A percentile compares a stretch with the other conserved stretches of the same genome.
phyloP scores from a whole-genome alignment of 2,329 filamentous ascomycete species.

The Arthrinium puccinioides region DNA sequence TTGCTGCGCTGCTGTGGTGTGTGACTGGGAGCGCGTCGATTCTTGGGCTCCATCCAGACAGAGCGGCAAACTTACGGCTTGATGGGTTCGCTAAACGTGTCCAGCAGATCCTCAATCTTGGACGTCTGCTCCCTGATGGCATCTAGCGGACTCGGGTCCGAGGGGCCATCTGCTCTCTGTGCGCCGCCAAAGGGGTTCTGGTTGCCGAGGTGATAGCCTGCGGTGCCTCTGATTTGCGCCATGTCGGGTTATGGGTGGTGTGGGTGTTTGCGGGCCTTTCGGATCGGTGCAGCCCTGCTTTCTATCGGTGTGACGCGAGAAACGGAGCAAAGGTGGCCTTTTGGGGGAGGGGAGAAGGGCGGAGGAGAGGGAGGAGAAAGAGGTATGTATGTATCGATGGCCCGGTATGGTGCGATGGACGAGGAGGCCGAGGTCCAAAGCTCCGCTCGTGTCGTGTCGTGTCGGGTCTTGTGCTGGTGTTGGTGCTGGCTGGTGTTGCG shows the following conservation, averaged over 20 bases:
- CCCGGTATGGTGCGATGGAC: not conserved
- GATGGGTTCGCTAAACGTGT: slow-evolving; percentile 79
- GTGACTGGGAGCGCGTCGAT: not conserved
- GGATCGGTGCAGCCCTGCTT: not conserved
- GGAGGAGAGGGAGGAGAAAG: not conserved
- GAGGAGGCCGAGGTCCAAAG: no score
- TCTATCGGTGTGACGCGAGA: not conserved
- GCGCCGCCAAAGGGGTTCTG: slow-evolving; percentile 63
- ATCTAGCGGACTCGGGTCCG: slow-evolving; percentile 73
- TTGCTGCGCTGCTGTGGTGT: slow-evolving; percentile 1
- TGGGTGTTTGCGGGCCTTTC: no score
- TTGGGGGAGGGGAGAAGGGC: not conserved
- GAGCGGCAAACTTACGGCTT: slow-evolving; percentile 68
- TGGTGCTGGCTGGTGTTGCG: no score
- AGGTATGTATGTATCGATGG: not conserved
- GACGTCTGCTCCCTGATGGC: slow-evolving; percentile 89
- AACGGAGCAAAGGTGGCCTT: not conserved
- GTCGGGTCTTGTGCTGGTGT: no score
- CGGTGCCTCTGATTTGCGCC: slow-evolving; percentile 53
- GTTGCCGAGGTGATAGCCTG: slow-evolving; percentile 77
- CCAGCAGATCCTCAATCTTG: slow-evolving; percentile 94
- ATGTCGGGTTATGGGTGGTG: slow-evolving; percentile 16
- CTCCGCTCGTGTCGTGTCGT: no score
- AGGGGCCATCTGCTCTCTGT: slow-evolving; percentile 51
- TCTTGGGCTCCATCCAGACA: not conserved